Evolutionary conservation across 208 protist genomes (phyloP).

Genomic region (Leishmania martiniquensis): DNA sequence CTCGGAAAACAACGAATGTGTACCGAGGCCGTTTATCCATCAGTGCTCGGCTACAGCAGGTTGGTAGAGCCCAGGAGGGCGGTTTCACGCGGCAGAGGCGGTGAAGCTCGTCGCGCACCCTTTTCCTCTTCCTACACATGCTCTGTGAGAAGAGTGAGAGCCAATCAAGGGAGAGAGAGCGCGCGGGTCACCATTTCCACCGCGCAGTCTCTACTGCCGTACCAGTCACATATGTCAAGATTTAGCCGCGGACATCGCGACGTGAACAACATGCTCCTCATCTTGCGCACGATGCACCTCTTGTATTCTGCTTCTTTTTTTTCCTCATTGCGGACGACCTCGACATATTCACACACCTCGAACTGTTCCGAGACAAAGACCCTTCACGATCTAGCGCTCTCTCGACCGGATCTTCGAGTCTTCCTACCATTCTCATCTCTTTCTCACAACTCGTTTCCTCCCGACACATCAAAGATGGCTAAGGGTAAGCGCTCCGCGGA

Average conservation of each 20-base stretch:
- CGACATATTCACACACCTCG: not conserved
- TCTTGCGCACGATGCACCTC: slow-evolving; percentile 4
- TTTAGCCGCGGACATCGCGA: not conserved
- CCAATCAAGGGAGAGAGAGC: slow-evolving; percentile 2
- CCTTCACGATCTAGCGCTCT: not conserved
- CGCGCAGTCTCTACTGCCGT: not conserved
- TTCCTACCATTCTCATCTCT: not conserved
- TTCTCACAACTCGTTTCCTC: slow-evolving; percentile 3
- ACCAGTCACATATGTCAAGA: not conserved
- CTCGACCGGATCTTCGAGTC: not conserved
- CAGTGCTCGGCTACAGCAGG: not conserved
- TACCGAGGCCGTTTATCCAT: not conserved
- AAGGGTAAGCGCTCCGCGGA: slow-evolving; percentile 79
- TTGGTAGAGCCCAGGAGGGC: not conserved
- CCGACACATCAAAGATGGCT: slow-evolving; percentile 43
- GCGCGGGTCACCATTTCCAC: not conserved
- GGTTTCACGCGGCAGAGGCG: not conserved
- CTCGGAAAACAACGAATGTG: slow-evolving; percentile 11
- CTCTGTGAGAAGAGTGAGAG: not conserved
- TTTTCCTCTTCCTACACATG: not conserved
- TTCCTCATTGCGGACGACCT: no score
- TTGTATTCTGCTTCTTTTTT: slow-evolving; percentile 1
- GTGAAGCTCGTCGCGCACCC: not conserved
- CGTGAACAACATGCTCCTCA: not conserved
- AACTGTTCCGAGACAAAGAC: not conserved